Base-by-base conservation (phyloP, 2,329 filamentous ascomycete species). In the Dactylellina drechsleri region DNA sequence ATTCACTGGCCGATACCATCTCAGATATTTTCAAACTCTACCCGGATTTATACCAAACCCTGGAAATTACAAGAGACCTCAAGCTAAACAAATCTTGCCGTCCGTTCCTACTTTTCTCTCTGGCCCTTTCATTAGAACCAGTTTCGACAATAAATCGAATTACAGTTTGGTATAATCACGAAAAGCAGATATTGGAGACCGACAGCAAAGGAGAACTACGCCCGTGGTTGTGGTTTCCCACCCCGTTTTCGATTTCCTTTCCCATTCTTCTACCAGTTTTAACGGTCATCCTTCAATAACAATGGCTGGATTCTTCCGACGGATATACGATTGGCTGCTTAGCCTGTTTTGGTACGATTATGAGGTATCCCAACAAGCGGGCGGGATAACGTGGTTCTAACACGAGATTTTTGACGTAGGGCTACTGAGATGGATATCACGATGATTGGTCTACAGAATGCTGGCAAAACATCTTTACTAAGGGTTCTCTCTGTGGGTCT, bases 381-480 rank as follows among this genome's bases (percentile, higher is more conserved):
- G 45, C 50, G 10, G 18, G 58, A 36, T 64, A 65, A 65, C 65
- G 70, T 68, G 28, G 62, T 73, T 77, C 77, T 79, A 59, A 78
- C 67, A 57, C 50, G 49, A 49, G 28, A 4, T 47, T 68, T 66
- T 77, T 81, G 77, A 66, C 74, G 56, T 80, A 97, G 94, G 95
- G 93, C 94, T 79, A 96, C 93, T 78, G 95, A 99, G 85, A 97
- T 99, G 93, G 95, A 99, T 84, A 94, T 99, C 82, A 98, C 95
- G 79, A 96, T 99, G 91, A 94, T 99, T 82, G 95, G 95, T 23
- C 85, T 99, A 81, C 95, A 99, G 82, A 98, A 98, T 84, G 95
- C 95, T 73, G 95, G 95, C 81, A 99, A 99, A 85, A 98, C 95
- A 45, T 98, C 94, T 77, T 84, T 99, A 81, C 86, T 99, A 82